These are phyloP conservation scores for Talaromyces adpressus DNA, from an alignment of 495 filamentous ascomycete genomes.

Conservation along the genomic window DNA sequence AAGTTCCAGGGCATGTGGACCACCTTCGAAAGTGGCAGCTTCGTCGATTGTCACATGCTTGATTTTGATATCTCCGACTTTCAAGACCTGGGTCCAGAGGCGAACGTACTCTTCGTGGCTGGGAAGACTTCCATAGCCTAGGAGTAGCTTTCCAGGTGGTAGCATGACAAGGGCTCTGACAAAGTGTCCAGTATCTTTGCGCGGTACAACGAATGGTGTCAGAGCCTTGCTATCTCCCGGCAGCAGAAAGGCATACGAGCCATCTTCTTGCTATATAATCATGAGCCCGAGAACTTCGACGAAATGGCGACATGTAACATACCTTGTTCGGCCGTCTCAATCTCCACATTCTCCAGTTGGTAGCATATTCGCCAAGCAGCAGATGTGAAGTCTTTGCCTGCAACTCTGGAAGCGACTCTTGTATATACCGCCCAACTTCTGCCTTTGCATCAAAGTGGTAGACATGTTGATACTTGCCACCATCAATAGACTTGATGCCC, in stretches of 20 bases:
- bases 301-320: neutral
- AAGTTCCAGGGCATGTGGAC: neutral
- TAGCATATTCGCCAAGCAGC: neutral
- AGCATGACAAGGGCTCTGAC: neutral
- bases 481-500: slow-evolving; percentile 10
- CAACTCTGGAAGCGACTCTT: neutral
- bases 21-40: neutral
- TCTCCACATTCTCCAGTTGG: neutral
- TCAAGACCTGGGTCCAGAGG: neutral
- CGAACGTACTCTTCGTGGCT: neutral
- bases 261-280: neutral
- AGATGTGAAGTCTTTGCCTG: neutral
- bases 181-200: neutral
- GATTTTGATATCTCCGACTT: neutral
- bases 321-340: neutral
- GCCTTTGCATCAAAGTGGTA: slow-evolving; percentile 36
- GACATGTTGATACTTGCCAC: slow-evolving; percentile 27
- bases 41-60: neutral
- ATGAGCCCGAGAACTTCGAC: neutral
- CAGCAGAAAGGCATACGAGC: neutral
- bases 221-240: neutral
- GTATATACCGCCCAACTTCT: slow-evolving; percentile 28
- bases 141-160: neutral
- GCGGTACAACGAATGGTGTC: neutral
- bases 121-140: neutral